Conservation (phyloP, 1,139 yeast genomes). For the Taphrina flavorubra region DNA sequence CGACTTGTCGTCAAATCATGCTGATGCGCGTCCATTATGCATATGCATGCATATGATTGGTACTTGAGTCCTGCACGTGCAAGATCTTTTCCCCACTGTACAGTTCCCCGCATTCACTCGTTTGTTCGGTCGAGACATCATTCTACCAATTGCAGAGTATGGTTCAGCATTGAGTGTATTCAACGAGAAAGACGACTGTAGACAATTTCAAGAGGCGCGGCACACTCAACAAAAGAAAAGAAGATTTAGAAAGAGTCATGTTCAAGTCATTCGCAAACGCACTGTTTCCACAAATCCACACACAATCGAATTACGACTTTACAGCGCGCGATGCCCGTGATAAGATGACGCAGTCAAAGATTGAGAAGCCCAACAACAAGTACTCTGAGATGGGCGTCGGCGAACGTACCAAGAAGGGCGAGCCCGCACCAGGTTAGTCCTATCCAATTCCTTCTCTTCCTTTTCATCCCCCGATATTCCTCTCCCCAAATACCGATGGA, state of each 20-base stretch:
- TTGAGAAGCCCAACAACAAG: slow-evolving; percentile 31
- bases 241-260: background rate
- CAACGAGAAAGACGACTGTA: background rate
- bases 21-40: background rate
- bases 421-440: slow-evolving; percentile 30
- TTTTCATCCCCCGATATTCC: no score
- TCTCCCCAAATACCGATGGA: no score
- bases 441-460: background rate
- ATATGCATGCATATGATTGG: no score
- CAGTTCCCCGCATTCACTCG: slow-evolving; percentile 9
- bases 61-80: background rate
- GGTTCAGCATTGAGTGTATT: background rate
- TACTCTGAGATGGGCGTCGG: slow-evolving; percentile 37
- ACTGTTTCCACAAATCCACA: slow-evolving; percentile 30
- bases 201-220: no score
- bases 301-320: slow-evolving; percentile 29
- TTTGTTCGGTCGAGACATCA: background rate
- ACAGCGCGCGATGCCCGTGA: slow-evolving; percentile 7
- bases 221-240: no score
- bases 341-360: slow-evolving; percentile 16
- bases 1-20: background rate
- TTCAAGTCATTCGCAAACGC: slow-evolving; percentile 29
- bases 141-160: no score
- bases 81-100: background rate
- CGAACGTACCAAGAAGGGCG: slow-evolving; percentile 37